phyloP scores from a whole-genome alignment of 139 green algal species.

The Nannochloris sp. region DNA sequence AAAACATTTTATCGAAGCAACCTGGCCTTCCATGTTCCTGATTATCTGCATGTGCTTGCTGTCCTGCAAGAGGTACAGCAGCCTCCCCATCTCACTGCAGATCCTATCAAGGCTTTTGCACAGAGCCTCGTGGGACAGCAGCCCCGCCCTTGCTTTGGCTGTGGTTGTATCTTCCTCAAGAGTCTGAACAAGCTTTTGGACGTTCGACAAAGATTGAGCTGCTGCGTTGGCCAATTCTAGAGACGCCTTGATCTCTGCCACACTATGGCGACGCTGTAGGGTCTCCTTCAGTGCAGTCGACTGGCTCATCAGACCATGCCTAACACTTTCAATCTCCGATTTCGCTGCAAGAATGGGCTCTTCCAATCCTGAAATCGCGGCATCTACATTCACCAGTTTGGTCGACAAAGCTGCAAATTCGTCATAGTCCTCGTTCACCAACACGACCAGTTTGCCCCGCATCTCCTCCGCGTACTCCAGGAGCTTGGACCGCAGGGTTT shows the following conservation, averaged over 20 bases:
- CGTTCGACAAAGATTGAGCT: conserved; percentile 73
- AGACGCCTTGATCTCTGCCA: conserved; percentile 49
- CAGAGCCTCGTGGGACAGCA: conserved; percentile 24
- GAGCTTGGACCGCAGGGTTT: conserved; percentile 70
- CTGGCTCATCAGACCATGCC: conserved; percentile 38
- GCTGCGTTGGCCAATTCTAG: conserved; percentile 82
- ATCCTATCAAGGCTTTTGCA: conserved; percentile 76
- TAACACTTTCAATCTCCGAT: conserved; percentile 31
- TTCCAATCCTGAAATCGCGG: conserved; percentile 71
- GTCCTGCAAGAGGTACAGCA: conserved; percentile 67
- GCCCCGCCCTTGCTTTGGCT: conserved; percentile 31
- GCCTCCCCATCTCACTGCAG: conserved; percentile 69
- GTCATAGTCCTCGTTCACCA: conserved; percentile 92
- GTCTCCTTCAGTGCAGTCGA: conserved; percentile 52
- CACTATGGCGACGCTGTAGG: conserved; percentile 56
- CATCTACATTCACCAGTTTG: conserved; percentile 77
- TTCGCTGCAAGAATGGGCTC: conserved; percentile 64
- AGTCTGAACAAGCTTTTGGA: conserved; percentile 82
- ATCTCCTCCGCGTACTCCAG: conserved; percentile 56
- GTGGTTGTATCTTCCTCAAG: neutral
- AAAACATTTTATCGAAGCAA: conserved; percentile 29
- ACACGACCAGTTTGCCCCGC: conserved; percentile 59
- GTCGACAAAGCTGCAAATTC: conserved; percentile 86
- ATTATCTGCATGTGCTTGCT: conserved; percentile 73
- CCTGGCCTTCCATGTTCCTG: conserved; percentile 49